phyloP scores from a whole-genome alignment of 495 filamentous ascomycete species.

The Penicillium simplicissimum region DNA sequence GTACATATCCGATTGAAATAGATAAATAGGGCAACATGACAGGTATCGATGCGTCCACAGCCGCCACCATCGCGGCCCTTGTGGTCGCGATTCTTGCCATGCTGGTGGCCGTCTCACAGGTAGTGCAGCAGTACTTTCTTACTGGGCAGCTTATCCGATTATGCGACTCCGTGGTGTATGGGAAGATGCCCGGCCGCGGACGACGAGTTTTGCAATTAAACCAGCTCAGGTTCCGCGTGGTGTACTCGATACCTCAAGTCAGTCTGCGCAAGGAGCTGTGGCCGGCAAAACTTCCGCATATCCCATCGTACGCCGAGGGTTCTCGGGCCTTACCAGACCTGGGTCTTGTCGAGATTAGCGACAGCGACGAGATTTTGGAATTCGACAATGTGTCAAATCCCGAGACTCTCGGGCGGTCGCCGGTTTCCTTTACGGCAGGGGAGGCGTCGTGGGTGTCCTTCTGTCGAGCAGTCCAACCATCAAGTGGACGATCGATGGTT shows the following conservation, averaged over 20 bases:
- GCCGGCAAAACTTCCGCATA: constrained; percentile 6
- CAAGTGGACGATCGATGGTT: constrained; percentile 6
- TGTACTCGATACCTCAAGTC: constrained; percentile 5
- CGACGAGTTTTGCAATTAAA: constrained; percentile 6
- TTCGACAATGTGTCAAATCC: background rate
- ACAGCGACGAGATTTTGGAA: background rate
- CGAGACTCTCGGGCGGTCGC: background rate
- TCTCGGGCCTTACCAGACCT: background rate
- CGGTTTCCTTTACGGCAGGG: background rate
- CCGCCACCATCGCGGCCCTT: constrained; percentile 8
- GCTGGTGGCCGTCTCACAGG: constrained; percentile 9
- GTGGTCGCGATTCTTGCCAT: constrained; percentile 13
- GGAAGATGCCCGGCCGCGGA: constrained; percentile 11
- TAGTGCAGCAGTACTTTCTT: constrained; percentile 7
- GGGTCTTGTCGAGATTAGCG: background rate
- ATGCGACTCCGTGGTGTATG: constrained; percentile 12
- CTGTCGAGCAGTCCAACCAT: constrained; percentile 7
- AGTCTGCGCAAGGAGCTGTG: constrained; percentile 6
- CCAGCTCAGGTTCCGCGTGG: constrained; percentile 10
- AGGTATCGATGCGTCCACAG: constrained; percentile 5
- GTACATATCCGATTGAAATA: background rate
- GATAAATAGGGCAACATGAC: background rate
- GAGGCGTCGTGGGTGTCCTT: constrained; percentile 13
- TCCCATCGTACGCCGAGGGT: constrained; percentile 6
- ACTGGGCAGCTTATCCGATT: constrained; percentile 9